These are phyloP conservation scores for Candida corydali DNA, from an alignment of 805 yeast species.

Conservation along the genomic window DNA sequence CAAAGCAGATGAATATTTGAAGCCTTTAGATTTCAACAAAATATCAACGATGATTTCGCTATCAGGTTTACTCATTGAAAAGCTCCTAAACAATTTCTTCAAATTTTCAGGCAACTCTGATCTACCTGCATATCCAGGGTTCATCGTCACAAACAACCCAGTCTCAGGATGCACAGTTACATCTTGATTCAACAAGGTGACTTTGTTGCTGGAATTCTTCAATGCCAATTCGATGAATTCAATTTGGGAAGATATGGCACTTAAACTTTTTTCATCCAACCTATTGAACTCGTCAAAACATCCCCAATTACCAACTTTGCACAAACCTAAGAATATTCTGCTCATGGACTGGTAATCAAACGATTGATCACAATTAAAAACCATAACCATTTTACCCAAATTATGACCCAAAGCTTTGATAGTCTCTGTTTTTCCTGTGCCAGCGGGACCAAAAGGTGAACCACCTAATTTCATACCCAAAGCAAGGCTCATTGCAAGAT, in stretches of 20 bases:
- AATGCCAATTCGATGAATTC: slow-evolving; percentile 65
- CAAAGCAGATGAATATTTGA: slow-evolving; percentile 41
- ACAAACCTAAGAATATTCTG: slow-evolving; percentile 71
- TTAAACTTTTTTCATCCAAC: slow-evolving; percentile 61
- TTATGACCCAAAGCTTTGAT: slow-evolving; percentile 78
- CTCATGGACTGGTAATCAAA: slow-evolving; percentile 80
- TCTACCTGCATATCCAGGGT: slow-evolving; percentile 85
- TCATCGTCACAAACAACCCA: slow-evolving; percentile 86
- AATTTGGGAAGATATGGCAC: slow-evolving; percentile 81
- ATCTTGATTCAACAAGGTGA: slow-evolving; percentile 42
- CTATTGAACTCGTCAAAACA: slow-evolving; percentile 96
- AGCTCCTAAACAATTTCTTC: slow-evolving; percentile 70
- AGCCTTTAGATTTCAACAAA: slow-evolving; percentile 70
- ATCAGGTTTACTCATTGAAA: slow-evolving; percentile 74
- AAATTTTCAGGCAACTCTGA: slow-evolving; percentile 80
- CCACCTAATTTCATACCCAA: slow-evolving; percentile 77
- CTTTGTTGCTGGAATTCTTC: slow-evolving; percentile 14
- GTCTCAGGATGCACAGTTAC: slow-evolving; percentile 42
- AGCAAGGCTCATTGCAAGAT: slow-evolving; percentile 69
- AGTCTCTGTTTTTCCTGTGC: slow-evolving; percentile 94
- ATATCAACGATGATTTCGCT: slow-evolving; percentile 63
- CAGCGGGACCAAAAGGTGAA: slow-evolving; percentile 93
- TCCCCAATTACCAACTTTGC: slow-evolving; percentile 88
- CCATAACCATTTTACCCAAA: slow-evolving; percentile 76
- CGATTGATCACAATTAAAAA: slow-evolving; percentile 87